Evolutionary conservation across 179 eudicot genomes (phyloP).

Genomic region (Patellifolia procumbens): DNA sequence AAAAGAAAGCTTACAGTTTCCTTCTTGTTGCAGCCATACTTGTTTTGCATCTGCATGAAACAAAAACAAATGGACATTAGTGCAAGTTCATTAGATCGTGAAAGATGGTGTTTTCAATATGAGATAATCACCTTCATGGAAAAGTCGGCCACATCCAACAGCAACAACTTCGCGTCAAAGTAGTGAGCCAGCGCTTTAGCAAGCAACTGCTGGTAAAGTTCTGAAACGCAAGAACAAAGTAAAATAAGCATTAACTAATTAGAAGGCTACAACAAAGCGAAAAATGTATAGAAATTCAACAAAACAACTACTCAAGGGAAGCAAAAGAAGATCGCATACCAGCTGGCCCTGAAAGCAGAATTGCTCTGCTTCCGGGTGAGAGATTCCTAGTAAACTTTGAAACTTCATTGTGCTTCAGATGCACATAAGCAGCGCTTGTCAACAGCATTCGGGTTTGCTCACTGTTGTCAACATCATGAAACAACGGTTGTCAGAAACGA

Average conservation of each 20-base stretch:
- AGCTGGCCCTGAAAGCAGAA: constrained; percentile 91
- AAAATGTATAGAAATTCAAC: background rate
- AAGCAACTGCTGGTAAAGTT: constrained; percentile 77
- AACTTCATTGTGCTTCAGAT: constrained; percentile 79
- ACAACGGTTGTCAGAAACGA: constrained; percentile 4
- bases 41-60: constrained; percentile 82
- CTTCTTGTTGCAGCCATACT: constrained; percentile 66
- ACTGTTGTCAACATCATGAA: constrained; percentile 49
- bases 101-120: background rate
- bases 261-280: constrained; percentile 6
- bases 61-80: constrained; percentile 20
- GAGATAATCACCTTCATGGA: constrained; percentile 60
- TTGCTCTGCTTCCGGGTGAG: constrained; percentile 87
- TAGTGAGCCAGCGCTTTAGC: constrained; percentile 86
- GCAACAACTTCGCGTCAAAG: constrained; percentile 80
- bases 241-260: constrained; percentile 15
- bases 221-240: constrained; percentile 36
- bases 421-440: constrained; percentile 93
- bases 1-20: constrained; percentile 60
- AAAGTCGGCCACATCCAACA: constrained; percentile 78
- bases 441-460: constrained; percentile 70
- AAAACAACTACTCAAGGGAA: background rate
- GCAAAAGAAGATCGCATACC: constrained; percentile 48
- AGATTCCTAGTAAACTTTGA: constrained; percentile 93
- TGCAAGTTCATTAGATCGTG: constrained; percentile 14